phyloP scores from a whole-genome alignment of 352 stramenopile genomes.

The Globisporangium mamillatum region DNA sequence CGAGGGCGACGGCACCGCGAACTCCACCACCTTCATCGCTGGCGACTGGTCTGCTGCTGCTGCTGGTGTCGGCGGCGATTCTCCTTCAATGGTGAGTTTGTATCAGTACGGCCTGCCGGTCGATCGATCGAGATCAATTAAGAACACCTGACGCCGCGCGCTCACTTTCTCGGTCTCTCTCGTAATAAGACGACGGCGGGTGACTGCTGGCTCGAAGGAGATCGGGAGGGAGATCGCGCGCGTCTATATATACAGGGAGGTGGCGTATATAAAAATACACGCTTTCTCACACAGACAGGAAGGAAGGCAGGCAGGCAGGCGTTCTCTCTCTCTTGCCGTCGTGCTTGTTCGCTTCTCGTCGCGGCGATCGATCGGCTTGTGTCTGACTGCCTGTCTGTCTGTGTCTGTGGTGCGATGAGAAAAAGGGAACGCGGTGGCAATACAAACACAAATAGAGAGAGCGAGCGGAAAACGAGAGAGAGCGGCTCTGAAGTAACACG shows the following conservation, averaged over 20 bases:
- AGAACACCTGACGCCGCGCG: not conserved
- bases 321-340: not conserved
- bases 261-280: not conserved
- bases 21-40: slow-evolving; percentile 61
- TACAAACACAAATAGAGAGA: not conserved
- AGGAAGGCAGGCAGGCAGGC: not conserved
- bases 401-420: not conserved
- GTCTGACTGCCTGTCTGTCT: not conserved
- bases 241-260: not conserved
- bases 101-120: not conserved
- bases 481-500: not conserved
- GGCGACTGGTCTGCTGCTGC: not conserved
- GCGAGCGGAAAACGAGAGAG: not conserved
- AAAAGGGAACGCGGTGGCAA: not conserved
- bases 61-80: not conserved
- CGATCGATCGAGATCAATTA: not conserved
- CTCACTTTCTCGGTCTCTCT: not conserved
- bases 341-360: not conserved
- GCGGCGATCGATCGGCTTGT: not conserved
- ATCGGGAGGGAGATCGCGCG: not conserved
- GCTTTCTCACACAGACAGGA: not conserved
- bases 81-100: not conserved
- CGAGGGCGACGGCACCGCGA: slow-evolving; percentile 65
- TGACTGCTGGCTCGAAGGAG: not conserved
- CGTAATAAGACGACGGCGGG: not conserved